A percentile compares a stretch with the other conserved stretches of the same genome.
phyloP scores from a whole-genome alignment of 1,284 basidiomycete genomes.

The Moesziomyces sp. region DNA sequence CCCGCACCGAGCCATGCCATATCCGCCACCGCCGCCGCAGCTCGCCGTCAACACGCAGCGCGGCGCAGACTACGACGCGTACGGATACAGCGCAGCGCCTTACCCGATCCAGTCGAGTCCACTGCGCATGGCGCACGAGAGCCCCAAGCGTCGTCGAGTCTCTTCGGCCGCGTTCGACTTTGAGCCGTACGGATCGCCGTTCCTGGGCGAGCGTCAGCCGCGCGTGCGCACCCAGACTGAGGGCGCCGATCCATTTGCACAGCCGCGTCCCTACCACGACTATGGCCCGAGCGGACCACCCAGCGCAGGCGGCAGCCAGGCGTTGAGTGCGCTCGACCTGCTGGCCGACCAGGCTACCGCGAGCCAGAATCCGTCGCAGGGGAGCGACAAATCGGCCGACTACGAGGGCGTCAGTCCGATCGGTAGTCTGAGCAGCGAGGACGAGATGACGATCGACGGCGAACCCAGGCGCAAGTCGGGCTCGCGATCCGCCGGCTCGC shows the following conservation, averaged over 20 bases:
- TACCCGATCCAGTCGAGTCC: constrained; percentile 42
- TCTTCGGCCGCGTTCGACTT: constrained; percentile 51
- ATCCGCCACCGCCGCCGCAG: constrained; percentile 21
- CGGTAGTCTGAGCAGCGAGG: constrained; percentile 48
- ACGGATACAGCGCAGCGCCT: constrained; percentile 26
- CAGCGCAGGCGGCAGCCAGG: constrained; percentile 34
- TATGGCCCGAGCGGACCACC: constrained; percentile 31
- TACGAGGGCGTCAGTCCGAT: constrained; percentile 49
- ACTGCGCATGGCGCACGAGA: constrained; percentile 52
- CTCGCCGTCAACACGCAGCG: constrained; percentile 29
- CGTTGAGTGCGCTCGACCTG: constrained; percentile 63
- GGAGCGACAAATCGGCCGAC: constrained; percentile 51
- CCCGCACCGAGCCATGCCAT: constrained; percentile 26
- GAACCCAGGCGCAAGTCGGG: constrained; percentile 28
- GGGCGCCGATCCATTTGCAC: constrained; percentile 45
- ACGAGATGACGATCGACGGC: constrained; percentile 36
- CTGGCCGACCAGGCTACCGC: constrained; percentile 67
- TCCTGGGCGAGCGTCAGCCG: constrained; percentile 39
- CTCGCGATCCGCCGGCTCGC: constrained; percentile 21
- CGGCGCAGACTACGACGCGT: constrained; percentile 28
- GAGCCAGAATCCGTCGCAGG: constrained; percentile 60
- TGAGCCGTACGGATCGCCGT: constrained; percentile 49
- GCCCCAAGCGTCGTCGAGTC: constrained; percentile 63
- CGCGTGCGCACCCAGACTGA: constrained; percentile 49
- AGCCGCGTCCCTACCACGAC: constrained; percentile 27